Evolutionary conservation across 2,329 filamentous ascomycete genomes (phyloP).

Genomic region (Zymoseptoria ardabiliae): DNA sequence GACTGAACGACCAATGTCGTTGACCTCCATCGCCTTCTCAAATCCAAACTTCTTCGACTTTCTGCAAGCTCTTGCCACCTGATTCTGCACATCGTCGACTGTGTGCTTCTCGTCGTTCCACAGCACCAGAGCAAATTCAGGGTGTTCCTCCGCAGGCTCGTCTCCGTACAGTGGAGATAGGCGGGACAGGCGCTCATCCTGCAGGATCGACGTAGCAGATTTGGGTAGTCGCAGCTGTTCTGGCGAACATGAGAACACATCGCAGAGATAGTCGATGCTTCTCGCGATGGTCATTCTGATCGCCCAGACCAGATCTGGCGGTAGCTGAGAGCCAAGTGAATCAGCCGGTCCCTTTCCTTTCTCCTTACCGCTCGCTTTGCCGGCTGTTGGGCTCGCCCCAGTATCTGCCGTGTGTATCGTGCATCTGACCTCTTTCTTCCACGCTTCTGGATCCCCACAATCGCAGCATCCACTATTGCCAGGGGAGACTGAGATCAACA

Average conservation of each 20-base stretch:
- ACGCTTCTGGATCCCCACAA: conserved; percentile 92
- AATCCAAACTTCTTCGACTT: conserved; percentile 62
- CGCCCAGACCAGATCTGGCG: conserved; percentile 65
- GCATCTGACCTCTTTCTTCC: conserved; percentile 80
- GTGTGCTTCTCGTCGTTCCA: conserved; percentile 99
- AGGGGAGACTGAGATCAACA: conserved; percentile 77
- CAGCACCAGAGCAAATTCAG: conserved; percentile 75
- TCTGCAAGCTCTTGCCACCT: conserved; percentile 82
- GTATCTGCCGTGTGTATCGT: conserved; percentile 69
- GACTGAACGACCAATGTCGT: conserved; percentile 79
- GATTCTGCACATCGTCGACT: conserved; percentile 78
- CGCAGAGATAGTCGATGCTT: conserved; percentile 88
- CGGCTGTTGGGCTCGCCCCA: conserved; percentile 3
- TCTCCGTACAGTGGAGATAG: conserved; percentile 61
- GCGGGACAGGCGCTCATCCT: conserved; percentile 74
- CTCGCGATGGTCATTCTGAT: conserved; percentile 81
- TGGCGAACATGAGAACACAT: conserved; percentile 95
- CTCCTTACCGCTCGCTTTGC: conserved; percentile 49
- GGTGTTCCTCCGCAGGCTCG: conserved; percentile 50
- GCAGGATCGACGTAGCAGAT: conserved; percentile 68
- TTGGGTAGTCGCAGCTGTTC: conserved; percentile 87
- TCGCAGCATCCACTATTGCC: conserved; percentile 96
- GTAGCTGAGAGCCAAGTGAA: conserved; percentile 41
- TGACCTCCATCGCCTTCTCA: conserved; percentile 75
- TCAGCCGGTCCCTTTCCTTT: conserved; percentile 34